Conservation (phyloP, 2,329 filamentous ascomycete species). For the Ceratocystis variospora region DNA sequence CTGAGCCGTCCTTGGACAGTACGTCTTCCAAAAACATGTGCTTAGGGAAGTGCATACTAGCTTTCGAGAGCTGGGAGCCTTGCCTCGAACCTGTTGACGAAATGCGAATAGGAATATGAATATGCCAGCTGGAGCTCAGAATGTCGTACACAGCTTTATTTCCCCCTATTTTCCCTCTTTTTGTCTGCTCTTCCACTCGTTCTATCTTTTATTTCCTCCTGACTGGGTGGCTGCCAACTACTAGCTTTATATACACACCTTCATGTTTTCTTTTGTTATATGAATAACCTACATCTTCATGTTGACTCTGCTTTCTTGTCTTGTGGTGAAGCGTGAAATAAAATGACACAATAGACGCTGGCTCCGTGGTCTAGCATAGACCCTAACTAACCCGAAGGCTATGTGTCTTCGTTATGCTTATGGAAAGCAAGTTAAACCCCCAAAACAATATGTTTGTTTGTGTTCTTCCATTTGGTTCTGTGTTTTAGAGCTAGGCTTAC, state of each 20-base stretch:
- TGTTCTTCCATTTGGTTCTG: neutral
- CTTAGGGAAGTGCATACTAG: no score
- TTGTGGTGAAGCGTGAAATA: neutral
- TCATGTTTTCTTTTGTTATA: constrained; percentile 5
- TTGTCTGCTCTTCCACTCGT: neutral
- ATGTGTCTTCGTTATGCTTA: neutral
- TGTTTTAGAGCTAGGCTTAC: neutral
- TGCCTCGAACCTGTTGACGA: no score
- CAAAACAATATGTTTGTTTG: neutral
- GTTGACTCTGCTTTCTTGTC: neutral
- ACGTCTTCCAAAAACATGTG: no score
- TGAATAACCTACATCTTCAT: neutral
- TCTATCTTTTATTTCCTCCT: neutral
- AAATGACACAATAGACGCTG: neutral
- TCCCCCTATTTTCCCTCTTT: no score
- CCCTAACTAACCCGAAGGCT: neutral
- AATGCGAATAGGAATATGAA: no score
- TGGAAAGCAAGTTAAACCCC: no score
- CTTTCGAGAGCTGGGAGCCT: no score
- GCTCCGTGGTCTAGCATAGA: neutral
- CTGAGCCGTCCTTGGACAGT: no score
- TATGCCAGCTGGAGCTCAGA: no score
- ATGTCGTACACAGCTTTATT: neutral
- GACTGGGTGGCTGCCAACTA: neutral
- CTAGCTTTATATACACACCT: constrained; percentile 11